Base-by-base conservation (phyloP, 495 filamentous ascomycete species). In the Cercophora newfieldiana region DNA sequence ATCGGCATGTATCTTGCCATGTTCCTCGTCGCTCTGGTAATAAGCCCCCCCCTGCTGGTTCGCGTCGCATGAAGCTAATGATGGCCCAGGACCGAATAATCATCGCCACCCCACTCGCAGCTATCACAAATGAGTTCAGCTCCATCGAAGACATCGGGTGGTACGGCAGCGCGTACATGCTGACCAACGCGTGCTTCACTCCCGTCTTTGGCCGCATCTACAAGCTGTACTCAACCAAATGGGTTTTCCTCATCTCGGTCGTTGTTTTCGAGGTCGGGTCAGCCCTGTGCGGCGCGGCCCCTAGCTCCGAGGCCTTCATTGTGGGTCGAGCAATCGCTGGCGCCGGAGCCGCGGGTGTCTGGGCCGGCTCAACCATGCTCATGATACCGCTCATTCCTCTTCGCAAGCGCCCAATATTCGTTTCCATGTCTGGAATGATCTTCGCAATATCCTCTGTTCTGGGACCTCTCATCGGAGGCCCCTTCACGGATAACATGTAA, bases 381-480 rank as follows among this genome's bases (percentile, higher is more conserved):
- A 83, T 84, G 29, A 26, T 10, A 18, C 10, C 48, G 69, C 65
- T 79, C 1, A 77, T 81, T 2, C 79, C 81, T 1, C 74, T 85
- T 19, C 70, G 79, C 30, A 82, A 80, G 57, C 76, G 84, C 12
- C 81, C 85, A 2, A 67, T 82, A 6, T 77, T 66, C 63, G 72
- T 80, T 68, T 71, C 75, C 55, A 48, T 80, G 67, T 59, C 78
- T 14, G 81, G 82, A n/a, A 79, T 74, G 30, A 75, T 85, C 30
- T 87, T 87, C 71, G 91, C 88, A 2, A 79, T 94, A 64, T 86
- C 90, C 0, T 87, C 83, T 66, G 85, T 91, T 16, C 81, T 87
- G 56, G 90, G 90, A 6, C 90, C 90, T 10, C 77, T 93, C 63
- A 68, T 85, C 55, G 83, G 83, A 24, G 83, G 83, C 57, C 79